These are phyloP conservation scores for Wilhelminamyces savonicus DNA, from an alignment of 805 yeast genomes.

Conservation along the genomic window DNA sequence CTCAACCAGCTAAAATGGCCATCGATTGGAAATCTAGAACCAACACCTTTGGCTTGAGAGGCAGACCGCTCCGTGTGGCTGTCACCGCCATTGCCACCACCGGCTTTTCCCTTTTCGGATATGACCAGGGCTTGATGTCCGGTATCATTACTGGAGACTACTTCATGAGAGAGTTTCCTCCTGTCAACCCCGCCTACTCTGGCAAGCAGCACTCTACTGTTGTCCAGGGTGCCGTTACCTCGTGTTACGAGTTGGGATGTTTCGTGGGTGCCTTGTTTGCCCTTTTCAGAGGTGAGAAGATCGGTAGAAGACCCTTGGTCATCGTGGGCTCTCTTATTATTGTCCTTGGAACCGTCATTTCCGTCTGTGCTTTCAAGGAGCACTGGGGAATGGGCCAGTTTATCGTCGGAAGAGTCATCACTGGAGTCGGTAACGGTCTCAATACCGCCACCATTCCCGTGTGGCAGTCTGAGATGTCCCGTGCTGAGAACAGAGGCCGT, in stretches of 20 bases:
- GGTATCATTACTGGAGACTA: slow-evolving; percentile 44
- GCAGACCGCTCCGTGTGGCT: slow-evolving; percentile 9
- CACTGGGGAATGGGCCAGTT: slow-evolving; percentile 62
- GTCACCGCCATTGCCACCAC: slow-evolving; percentile 22
- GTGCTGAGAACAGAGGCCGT: slow-evolving; percentile 56
- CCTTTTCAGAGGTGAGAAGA: slow-evolving; percentile 53
- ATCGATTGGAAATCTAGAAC: no score
- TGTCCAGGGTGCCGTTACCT: slow-evolving; percentile 63
- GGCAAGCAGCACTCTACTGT: slow-evolving; percentile 22
- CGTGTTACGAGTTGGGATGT: slow-evolving; percentile 70
- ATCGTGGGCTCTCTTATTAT: slow-evolving; percentile 51
- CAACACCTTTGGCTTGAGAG: slow-evolving; percentile 10
- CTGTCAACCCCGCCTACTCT: slow-evolving; percentile 12
- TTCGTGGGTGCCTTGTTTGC: slow-evolving; percentile 66
- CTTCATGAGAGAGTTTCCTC: slow-evolving; percentile 40
- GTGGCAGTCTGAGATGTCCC: slow-evolving; percentile 74
- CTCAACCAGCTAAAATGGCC: no score
- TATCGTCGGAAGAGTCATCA: slow-evolving; percentile 63
- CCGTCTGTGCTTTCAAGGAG: slow-evolving; percentile 41
- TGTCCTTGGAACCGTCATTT: slow-evolving; percentile 54
- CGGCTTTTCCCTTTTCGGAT: slow-evolving; percentile 53
- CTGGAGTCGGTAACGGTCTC: slow-evolving; percentile 74
- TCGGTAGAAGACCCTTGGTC: slow-evolving; percentile 64
- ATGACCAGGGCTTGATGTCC: slow-evolving; percentile 77
- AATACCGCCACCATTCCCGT: slow-evolving; percentile 78